Base-by-base conservation (phyloP, 768 basidiomycete genomes). In the Amanita subjunquillea region DNA sequence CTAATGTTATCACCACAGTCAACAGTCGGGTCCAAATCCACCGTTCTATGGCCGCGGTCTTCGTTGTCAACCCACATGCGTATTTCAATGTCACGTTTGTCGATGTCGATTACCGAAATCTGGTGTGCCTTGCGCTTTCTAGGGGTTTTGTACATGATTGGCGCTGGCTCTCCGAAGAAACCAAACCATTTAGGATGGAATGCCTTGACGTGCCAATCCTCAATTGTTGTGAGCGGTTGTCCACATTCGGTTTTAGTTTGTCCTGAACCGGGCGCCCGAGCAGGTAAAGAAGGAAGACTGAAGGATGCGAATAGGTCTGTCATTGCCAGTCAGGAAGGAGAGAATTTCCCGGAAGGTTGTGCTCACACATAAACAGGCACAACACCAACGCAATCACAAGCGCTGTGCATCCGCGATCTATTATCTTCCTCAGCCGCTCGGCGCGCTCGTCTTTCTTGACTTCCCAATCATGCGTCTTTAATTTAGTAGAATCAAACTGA, bases 1-100 rank as follows among this genome's bases (percentile, higher is more conserved):
- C 10, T 22, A 17, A 46, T 15, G 23, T 53, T 29, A 4, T 47
- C 52, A 15, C 52, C 52, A 29, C 52, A 53, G 13, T 53, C 36
- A 13, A 47, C 52, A 8, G 43, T 53, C 7, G 23, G 15, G 10
- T 53, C 44, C 23, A 46, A 20, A 7, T 46, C 44, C 15, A 53
- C 36, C 22, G 36, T 37, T 40, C 52, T 38, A n/a, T 34, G 29
- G 13, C 43, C 48, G 22, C 22, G 27, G 6, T 40, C 48, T 50
- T 50, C 25, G n/a, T 54, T 41, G 30, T 55, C 54, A 20, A 55
- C 17, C 20, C n/a, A 50, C 27, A 55, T 43, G n/a, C 20, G 25
- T 27, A 55, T 37, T 29, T 45, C 37, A 8, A 51, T 45, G 25
- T 55, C 54, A 12, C 49, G 48, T 25, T 30, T 45, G 49, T 55